Conservation (phyloP, 257 asterid species). For the Apocynum venetum region DNA sequence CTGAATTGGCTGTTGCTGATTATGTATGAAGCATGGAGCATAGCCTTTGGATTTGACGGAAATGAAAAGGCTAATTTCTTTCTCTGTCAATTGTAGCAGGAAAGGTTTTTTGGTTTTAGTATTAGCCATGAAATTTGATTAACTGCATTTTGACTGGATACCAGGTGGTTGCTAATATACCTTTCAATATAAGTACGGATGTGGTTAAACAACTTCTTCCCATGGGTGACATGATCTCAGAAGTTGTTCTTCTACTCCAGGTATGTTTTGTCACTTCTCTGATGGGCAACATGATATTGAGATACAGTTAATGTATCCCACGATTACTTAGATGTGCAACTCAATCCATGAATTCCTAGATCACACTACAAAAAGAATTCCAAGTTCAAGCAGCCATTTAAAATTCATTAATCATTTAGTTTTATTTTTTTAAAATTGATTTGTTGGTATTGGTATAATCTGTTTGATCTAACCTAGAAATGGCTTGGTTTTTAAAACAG, state of each 20-base stretch:
- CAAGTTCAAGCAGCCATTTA: neutral
- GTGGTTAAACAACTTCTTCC: slow-evolving; percentile 94
- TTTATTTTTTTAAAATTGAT: neutral
- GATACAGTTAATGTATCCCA: neutral
- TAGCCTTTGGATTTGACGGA: neutral
- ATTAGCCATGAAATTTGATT: neutral
- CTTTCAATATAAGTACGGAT: slow-evolving; percentile 90
- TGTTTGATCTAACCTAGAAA: neutral
- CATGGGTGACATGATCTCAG: slow-evolving; percentile 95
- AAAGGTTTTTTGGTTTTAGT: neutral
- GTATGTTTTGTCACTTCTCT: slow-evolving; percentile 27
- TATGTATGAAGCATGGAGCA: neutral
- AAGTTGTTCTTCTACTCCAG: slow-evolving; percentile 85
- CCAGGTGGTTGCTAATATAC: slow-evolving; percentile 94
- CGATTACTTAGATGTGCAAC: neutral
- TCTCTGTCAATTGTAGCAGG: neutral
- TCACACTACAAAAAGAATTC: neutral
- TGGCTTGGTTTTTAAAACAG: neutral
- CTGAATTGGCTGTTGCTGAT: neutral
- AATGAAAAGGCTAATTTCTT: too few species aligned
- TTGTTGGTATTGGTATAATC: neutral
- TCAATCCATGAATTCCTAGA: neutral
- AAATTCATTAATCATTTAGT: neutral
- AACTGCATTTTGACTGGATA: neutral
- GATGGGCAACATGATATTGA: neutral